Percentiles rank a stretch among this genome's conserved stretches.
These are phyloP conservation scores for Alternaria ethzedia DNA, from an alignment of 2,329 filamentous ascomycete species.

Conservation along the genomic window DNA sequence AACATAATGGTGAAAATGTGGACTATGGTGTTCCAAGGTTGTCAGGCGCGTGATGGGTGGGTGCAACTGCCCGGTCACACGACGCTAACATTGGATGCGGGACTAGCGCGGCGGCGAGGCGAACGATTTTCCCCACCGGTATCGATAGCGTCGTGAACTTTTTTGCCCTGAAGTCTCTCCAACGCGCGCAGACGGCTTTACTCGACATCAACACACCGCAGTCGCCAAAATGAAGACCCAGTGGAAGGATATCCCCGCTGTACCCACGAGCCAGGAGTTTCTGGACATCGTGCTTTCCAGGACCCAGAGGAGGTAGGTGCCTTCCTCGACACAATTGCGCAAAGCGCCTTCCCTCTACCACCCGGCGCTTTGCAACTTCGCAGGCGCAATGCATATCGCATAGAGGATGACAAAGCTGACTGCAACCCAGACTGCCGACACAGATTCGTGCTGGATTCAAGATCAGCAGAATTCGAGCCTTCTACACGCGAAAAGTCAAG, in stretches of 20 bases:
- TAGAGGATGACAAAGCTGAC: background rate
- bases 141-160: slow-evolving; percentile 21
- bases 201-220: slow-evolving; percentile 19
- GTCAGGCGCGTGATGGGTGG: background rate
- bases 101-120: slow-evolving; percentile 10
- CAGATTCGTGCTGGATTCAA: slow-evolving; percentile 97
- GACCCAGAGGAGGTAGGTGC: slow-evolving; percentile 31
- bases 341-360: slow-evolving; percentile 5
- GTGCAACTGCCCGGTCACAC: background rate
- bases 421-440: slow-evolving; percentile 73
- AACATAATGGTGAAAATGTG: background rate
- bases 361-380: slow-evolving; percentile 60
- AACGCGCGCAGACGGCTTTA: slow-evolving; percentile 23
- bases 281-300: slow-evolving; percentile 95
- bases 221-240: slow-evolving; percentile 47
- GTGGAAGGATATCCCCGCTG: slow-evolving; percentile 75
- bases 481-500: slow-evolving; percentile 94
- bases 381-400: slow-evolving; percentile 59
- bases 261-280: slow-evolving; percentile 93
- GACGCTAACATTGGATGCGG: background rate
- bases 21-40: background rate
- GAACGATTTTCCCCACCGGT: slow-evolving; percentile 14
- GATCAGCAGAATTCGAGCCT: slow-evolving; percentile 91
- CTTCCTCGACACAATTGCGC: background rate
- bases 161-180: slow-evolving; percentile 15